phyloP scores from a whole-genome alignment of 164 flowering plant genomes.

The Cinnamomum chago region DNA sequence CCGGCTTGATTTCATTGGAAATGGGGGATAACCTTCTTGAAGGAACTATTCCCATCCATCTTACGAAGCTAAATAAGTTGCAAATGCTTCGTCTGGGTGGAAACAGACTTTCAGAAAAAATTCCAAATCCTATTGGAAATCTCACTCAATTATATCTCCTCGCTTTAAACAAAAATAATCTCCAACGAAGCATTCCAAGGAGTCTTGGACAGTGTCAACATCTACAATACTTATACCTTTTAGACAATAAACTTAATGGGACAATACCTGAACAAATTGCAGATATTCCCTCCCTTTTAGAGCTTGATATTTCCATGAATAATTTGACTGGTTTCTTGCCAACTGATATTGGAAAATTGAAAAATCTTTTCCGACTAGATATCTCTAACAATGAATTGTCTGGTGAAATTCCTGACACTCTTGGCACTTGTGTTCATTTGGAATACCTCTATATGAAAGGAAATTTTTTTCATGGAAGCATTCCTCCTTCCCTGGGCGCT shows the following conservation, averaged over 20 bases:
- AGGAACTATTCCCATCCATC: neutral
- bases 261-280: constrained; percentile 12
- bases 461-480: no score
- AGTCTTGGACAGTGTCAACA: constrained; percentile 19
- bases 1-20: neutral
- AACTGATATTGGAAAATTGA: constrained; percentile 18
- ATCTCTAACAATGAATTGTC: no score
- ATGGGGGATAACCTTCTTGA: neutral
- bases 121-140: no score
- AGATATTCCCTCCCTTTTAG: constrained; percentile 7
- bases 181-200: neutral
- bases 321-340: constrained; percentile 19
- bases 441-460: no score
- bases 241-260: constrained; percentile 3
- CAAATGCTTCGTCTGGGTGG: accelerated
- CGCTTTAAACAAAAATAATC: neutral
- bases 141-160: neutral
- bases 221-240: constrained; percentile 3
- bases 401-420: no score
- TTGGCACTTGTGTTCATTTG: no score
- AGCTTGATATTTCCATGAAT: constrained; percentile 1
- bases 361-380: neutral
- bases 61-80: no score
- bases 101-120: no score
- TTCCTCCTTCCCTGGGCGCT: neutral